These are phyloP conservation scores for Solanum chmielewskii DNA, from an alignment of 257 asterid species.

Conservation along the genomic window DNA sequence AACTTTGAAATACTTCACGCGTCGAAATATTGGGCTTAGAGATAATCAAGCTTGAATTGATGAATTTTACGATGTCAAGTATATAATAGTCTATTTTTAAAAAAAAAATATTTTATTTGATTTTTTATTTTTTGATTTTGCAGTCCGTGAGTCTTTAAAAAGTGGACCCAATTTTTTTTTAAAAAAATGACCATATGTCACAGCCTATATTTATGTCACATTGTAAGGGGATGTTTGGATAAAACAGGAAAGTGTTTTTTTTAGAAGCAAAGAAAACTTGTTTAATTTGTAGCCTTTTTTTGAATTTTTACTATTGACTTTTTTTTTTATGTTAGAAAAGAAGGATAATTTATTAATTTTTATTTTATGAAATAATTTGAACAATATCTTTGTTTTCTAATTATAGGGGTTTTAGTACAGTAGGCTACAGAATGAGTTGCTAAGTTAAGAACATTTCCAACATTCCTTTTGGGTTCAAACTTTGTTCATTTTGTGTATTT, in stretches of 20 bases:
- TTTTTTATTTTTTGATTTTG: not conserved
- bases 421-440: not conserved
- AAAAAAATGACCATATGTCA: slow-evolving; percentile 27
- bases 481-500: not conserved
- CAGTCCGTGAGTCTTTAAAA: not conserved
- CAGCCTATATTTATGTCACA: not conserved
- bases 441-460: not conserved
- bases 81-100: not conserved
- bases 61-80: not conserved
- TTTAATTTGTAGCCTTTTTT: not conserved
- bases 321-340: not conserved
- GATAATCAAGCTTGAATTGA: not conserved
- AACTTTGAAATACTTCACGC: not conserved
- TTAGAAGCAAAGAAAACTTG: not conserved
- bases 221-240: slow-evolving; percentile 29
- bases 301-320: slow-evolving; percentile 2
- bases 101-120: not conserved
- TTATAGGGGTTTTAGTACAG: not conserved
- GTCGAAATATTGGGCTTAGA: not conserved
- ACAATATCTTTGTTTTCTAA: not conserved
- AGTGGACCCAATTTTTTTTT: slow-evolving; percentile 12
- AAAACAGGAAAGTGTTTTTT: slow-evolving; percentile 11
- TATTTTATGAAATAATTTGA: not conserved
- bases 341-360: not conserved
- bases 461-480: slow-evolving; percentile 9